Base-by-base conservation (phyloP, 2,329 filamentous ascomycete species). In the Zasmidium angulare region DNA sequence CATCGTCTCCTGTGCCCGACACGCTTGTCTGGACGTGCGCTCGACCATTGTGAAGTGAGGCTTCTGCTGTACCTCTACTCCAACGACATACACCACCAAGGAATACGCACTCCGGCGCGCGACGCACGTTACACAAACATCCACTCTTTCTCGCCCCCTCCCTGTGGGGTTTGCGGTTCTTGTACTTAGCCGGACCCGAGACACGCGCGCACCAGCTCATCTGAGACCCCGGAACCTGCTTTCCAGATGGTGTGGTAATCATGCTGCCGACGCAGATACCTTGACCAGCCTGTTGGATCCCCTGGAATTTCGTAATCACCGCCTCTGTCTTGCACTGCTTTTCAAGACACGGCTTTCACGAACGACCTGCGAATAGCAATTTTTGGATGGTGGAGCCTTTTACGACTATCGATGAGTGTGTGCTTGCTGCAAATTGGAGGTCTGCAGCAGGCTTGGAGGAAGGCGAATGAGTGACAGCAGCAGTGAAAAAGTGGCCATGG, bases 401-500 rank as follows among this genome's bases (percentile, higher is more conserved):
- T 17, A 17, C 4, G n/a, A 4, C 36, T 43, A 3, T 43, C 36
- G 36, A 43, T 43, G 36, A 43, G 36, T 43, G 36, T 43, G 36
- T 17, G 36, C 36, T 43, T 43, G 51, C 36, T 46, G 51, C 51
- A n/a, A 19, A 46, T 29, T 46, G 51, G 51, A 21, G 11, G 22
- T 17, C 19, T 3, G 51, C 51, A 46, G 51, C 51, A 48, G n/a
- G 43, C 53, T 23, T 23, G 51, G 40, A 24, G 51, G 21, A 31
- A 0, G 53, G 51, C 60, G 50, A 55, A 58, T 57, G 53, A 26
- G 56, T 54, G 51, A 24, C 36, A 43, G 36, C 36, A 43, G 14
- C 36, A 43, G 36, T 14, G 53, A 59, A 46, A 48, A 26, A 24
- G 11, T 52, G 43, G 56, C 50, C n/a, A 63, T 65, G 64, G 68